Base-by-base conservation (phyloP, 805 yeast genomes). In the Barnettozyma siamensis region DNA sequence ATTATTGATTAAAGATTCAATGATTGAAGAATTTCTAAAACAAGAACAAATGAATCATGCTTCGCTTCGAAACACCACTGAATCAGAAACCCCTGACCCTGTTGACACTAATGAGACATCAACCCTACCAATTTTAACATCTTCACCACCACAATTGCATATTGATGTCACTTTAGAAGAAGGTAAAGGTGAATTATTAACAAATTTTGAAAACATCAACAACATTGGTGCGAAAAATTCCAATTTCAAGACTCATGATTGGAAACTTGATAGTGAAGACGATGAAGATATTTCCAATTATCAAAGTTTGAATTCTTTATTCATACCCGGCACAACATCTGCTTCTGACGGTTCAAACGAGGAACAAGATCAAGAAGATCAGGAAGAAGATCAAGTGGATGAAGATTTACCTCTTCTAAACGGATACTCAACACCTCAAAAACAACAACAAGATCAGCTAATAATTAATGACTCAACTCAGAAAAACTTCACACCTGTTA, bases 221-320 rank as follows among this genome's bases (percentile, higher is more conserved):
- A 9, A 21, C 9, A 21, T 21, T 21, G 24, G 9, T n/a, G n/a
- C n/a, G n/a, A 21, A 9, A 21, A 6, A 21, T 6, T 21, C 9
- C 9, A 9, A 21, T 21, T 21, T 21, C 9, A n/a, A n/a, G 24
- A 21, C 8, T 26, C 29, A 26, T 11, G n/a, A 26, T 26, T 26
- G 29, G 29, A 13, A 13, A 26, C 6, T 11, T 26, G 15, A 7
- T 18, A 9, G 7, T 18, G 17, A 31, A 2, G 24, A 31, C 3
- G 40, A 23, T 11, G 21, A 23, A 5, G 29, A 50, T 26, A 30
- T 44, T 8, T 32, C 37, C 27, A 45, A 48, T 32, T 50, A 46
- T 29, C 50, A 44, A 20, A 41, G 49, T 8, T 31, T 51, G 27
- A 40, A 48, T 29, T 45, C 50, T 3, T 34, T 51, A 13, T 43